Conservation (phyloP, 208 protist species). For the Trypanosoma conorhini region DNA sequence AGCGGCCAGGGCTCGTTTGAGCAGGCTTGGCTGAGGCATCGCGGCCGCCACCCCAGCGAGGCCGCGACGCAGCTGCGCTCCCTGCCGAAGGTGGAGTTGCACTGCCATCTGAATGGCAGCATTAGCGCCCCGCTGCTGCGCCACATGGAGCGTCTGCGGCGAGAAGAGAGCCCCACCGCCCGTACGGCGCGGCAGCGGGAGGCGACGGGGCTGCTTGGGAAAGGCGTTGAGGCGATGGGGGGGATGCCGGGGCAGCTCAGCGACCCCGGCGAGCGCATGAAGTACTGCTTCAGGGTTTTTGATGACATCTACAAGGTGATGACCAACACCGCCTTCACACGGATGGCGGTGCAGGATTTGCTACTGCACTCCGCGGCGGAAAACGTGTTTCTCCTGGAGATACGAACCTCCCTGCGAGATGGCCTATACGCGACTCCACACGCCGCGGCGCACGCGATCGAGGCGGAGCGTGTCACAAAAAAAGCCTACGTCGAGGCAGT, state of each 20-base stretch:
- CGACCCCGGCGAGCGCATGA: constrained; percentile 52
- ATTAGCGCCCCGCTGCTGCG: constrained; percentile 52
- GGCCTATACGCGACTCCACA: constrained; percentile 32
- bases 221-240: background rate
- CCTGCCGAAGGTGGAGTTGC: constrained; percentile 69
- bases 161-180: background rate
- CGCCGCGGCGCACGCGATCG: background rate
- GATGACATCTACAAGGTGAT: constrained; percentile 82
- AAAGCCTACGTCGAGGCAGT: constrained; percentile 54
- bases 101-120: constrained; percentile 83
- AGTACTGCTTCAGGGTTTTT: constrained; percentile 77
- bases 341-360: constrained; percentile 81
- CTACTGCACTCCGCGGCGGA: constrained; percentile 70
- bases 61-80: constrained; percentile 8
- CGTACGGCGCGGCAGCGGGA: background rate
- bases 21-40: background rate
- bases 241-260: background rate
- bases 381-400: constrained; percentile 65
- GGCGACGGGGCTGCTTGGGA: background rate
- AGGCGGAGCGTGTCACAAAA: constrained; percentile 32
- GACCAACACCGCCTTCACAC: constrained; percentile 69
- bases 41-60: background rate
- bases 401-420: constrained; percentile 83
- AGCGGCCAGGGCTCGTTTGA: background rate
- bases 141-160: constrained; percentile 47